Conservation (phyloP, 2,329 filamentous ascomycete genomes). For the Cladosporium sphaerospermum region DNA sequence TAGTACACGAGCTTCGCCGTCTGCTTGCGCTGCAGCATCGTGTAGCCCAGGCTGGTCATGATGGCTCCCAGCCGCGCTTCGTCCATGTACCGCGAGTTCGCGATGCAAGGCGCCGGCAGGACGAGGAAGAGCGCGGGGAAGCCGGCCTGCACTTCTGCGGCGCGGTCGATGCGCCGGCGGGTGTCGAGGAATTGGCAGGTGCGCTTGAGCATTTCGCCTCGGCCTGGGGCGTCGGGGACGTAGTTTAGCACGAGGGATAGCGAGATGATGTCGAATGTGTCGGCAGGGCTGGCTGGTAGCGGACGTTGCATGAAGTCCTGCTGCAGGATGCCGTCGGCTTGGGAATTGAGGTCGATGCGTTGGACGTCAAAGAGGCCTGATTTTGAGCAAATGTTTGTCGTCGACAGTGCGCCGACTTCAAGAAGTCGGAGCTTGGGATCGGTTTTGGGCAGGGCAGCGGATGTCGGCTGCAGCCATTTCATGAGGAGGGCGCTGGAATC, state of each 20-base stretch:
- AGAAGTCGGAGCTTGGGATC: constrained; percentile 56
- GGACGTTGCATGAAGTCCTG: constrained; percentile 93
- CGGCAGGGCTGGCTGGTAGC: constrained; percentile 49
- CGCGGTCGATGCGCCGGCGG: constrained; percentile 9
- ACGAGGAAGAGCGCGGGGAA: constrained; percentile 81
- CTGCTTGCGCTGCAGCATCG: constrained; percentile 58
- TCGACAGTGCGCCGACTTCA: constrained; percentile 83
- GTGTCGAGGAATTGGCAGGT: constrained; percentile 62
- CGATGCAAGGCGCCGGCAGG: constrained; percentile 77
- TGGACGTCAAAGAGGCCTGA: constrained; percentile 65
- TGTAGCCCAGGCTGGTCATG: constrained; percentile 72
- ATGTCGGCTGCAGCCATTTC: constrained; percentile 46
- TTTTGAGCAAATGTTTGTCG: constrained; percentile 73
- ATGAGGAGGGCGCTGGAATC: constrained; percentile 56
- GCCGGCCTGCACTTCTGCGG: constrained; percentile 19
- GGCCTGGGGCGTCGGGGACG: constrained; percentile 66
- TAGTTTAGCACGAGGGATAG: constrained; percentile 92
- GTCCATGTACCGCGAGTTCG: constrained; percentile 85
- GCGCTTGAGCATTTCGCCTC: constrained; percentile 80
- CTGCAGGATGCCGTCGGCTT: constrained; percentile 70
- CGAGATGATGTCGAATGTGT: constrained; percentile 79
- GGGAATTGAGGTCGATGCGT: constrained; percentile 86
- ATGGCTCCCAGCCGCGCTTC: constrained; percentile 63
- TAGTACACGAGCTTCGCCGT: constrained; percentile 84
- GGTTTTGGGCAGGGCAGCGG: not conserved